These are phyloP conservation scores for Leccinum fuscescens DNA, from an alignment of 1,284 basidiomycete species.

Conservation along the genomic window DNA sequence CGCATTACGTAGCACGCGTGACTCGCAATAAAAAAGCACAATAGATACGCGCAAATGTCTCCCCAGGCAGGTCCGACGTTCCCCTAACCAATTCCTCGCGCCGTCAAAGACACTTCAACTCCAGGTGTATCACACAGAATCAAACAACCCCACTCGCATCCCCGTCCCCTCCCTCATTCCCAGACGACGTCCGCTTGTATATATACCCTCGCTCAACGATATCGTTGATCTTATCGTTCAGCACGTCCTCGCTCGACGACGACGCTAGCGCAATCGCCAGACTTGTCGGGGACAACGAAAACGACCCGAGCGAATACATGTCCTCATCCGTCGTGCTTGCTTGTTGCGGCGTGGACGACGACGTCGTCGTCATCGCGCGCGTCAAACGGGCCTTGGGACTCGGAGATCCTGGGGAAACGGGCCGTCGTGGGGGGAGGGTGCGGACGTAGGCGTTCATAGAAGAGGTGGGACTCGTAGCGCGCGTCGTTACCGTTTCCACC, in stretches of 20 bases:
- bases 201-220: constrained; percentile 25
- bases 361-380: background rate
- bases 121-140: background rate
- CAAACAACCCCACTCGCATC: background rate
- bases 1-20: no score
- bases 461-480: no score
- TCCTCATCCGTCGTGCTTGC: constrained; percentile 7
- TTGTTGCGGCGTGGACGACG: background rate
- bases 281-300: constrained; percentile 29
- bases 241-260: constrained; percentile 22
- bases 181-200: constrained; percentile 12
- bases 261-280: constrained; percentile 26
- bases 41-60: no score
- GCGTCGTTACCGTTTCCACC: no score
- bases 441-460: background rate
- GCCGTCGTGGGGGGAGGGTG: background rate
- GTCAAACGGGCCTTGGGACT: constrained; percentile 9
- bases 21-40: no score
- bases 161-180: background rate
- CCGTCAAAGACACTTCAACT: background rate
- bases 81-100: no score
- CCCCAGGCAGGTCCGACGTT: no score
- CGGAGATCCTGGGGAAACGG: constrained; percentile 16
- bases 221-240: constrained; percentile 23
- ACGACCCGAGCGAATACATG: constrained; percentile 17